Conservation (phyloP, 805 yeast species). For the Candida easanensis region DNA sequence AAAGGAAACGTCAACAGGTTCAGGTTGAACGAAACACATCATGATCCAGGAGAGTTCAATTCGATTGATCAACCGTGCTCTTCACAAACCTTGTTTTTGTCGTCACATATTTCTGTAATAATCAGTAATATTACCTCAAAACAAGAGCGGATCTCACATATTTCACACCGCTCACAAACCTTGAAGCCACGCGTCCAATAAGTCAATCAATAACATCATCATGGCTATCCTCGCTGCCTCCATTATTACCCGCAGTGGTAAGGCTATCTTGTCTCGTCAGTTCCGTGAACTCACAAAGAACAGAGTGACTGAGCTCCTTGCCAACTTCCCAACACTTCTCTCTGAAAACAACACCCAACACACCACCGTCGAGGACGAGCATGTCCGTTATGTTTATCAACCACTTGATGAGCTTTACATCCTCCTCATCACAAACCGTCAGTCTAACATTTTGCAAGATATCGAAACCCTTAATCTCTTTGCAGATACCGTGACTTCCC, state of each 20-base stretch:
- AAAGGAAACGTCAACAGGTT: too few relatives aligned
- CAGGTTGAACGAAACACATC: too few relatives aligned
- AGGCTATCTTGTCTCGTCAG: slow-evolving; percentile 88
- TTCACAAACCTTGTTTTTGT: too few relatives aligned
- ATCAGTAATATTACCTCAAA: too few relatives aligned
- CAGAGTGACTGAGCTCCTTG: slow-evolving; percentile 78
- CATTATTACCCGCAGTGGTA: slow-evolving; percentile 90
- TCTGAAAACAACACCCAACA: slow-evolving; percentile 73
- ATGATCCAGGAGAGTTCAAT: too few relatives aligned
- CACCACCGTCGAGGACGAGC: slow-evolving; percentile 90
- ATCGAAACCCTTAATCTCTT: slow-evolving; percentile 87
- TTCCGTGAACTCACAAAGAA: slow-evolving; percentile 83
- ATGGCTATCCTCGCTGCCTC: slow-evolving; percentile 91
- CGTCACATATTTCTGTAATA: too few relatives aligned
- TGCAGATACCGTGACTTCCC: slow-evolving; percentile 73
- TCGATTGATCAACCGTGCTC: too few relatives aligned
- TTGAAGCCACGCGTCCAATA: neutral
- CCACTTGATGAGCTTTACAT: slow-evolving; percentile 93
- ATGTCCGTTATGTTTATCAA: slow-evolving; percentile 90
- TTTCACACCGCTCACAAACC: neutral
- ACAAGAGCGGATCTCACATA: too few relatives aligned
- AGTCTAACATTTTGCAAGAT: slow-evolving; percentile 90
- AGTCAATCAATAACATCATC: neutral
- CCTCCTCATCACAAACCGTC: slow-evolving; percentile 85
- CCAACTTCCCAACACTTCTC: slow-evolving; percentile 80